A percentile compares a stretch with the other conserved stretches of the same genome.
Evolutionary conservation across 2,329 filamentous ascomycete species (phyloP).

Genomic region (Proliferodiscus dingleyae): DNA sequence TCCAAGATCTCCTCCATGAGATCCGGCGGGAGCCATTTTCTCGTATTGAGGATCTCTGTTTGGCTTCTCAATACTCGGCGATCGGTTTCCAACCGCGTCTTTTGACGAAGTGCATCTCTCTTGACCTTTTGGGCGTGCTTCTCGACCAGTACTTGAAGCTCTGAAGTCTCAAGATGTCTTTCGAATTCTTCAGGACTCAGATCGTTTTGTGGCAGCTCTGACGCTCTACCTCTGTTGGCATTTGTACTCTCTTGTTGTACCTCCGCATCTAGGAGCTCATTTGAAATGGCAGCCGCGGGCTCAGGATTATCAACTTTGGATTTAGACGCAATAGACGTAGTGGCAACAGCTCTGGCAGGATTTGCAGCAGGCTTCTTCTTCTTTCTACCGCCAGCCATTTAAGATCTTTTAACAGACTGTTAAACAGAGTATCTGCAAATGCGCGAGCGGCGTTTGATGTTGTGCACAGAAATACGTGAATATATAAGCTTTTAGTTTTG

Average conservation of each 20-base stretch:
- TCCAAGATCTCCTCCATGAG: constrained; percentile 73
- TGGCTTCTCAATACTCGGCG: constrained; percentile 75
- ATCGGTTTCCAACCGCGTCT: constrained; percentile 76
- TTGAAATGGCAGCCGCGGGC: constrained; percentile 19
- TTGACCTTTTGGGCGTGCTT: constrained; percentile 75
- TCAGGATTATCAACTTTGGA: constrained; percentile 56
- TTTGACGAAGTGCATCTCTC: constrained; percentile 73
- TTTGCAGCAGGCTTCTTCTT: constrained; percentile 91
- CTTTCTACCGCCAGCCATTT: constrained; percentile 66
- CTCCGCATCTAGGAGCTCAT: constrained; percentile 13
- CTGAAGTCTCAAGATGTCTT: constrained; percentile 80
- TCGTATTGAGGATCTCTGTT: constrained; percentile 65
- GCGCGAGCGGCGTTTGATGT: no score
- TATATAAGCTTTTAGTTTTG: no score
- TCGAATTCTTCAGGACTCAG: constrained; percentile 87
- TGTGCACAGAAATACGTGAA: no score
- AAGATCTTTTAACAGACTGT: not conserved
- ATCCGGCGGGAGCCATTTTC: constrained; percentile 76
- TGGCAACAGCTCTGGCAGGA: constrained; percentile 87
- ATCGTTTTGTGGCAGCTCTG: constrained; percentile 34
- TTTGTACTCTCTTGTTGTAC: constrained; percentile 11
- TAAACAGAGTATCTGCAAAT: no score
- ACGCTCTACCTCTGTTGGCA: constrained; percentile 2
- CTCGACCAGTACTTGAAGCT: constrained; percentile 82
- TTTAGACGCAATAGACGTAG: constrained; percentile 85